A percentile compares a stretch with the other conserved stretches of the same genome.
phyloP scores from a whole-genome alignment of 2,329 filamentous ascomycete species.

The Domatiomyces globalis region DNA sequence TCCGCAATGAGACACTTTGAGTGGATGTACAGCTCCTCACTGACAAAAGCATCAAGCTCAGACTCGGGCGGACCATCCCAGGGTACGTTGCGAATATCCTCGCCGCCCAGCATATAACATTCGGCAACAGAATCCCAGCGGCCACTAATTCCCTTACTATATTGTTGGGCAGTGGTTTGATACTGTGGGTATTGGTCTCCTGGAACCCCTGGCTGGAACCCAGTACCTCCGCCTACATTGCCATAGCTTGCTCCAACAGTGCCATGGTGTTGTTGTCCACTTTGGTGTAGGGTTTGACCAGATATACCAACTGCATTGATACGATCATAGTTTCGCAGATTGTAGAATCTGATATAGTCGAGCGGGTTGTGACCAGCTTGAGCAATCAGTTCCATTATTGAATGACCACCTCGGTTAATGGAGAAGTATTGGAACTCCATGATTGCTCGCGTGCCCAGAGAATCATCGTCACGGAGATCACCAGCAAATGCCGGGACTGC shows the following conservation, averaged over 20 bases:
- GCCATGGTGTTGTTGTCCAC: conserved; percentile 30
- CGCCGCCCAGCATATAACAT: conserved; percentile 70
- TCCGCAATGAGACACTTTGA: conserved; percentile 60
- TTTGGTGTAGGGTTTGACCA: conserved; percentile 27
- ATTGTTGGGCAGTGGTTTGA: conserved; percentile 50
- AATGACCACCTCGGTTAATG: conserved; percentile 62
- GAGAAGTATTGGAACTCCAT: conserved; percentile 79
- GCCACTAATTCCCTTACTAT: conserved; percentile 33
- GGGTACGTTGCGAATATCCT: conserved; percentile 51
- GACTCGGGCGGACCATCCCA: conserved; percentile 42
- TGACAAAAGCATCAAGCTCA: conserved; percentile 49
- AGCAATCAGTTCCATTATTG: conserved; percentile 58
- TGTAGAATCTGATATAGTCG: conserved; percentile 71
- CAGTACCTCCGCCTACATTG: conserved; percentile 23
- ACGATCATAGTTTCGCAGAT: conserved; percentile 69
- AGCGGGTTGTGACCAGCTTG: conserved; percentile 54
- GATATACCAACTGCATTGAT: conserved; percentile 44
- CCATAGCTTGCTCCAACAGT: conserved; percentile 36
- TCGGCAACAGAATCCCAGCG: conserved; percentile 64
- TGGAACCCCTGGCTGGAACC: conserved; percentile 7
- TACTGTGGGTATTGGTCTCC: conserved; percentile 48
- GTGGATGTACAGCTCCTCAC: conserved; percentile 49
- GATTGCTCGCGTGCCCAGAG: conserved; percentile 65
- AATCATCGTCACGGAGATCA: conserved; percentile 57
- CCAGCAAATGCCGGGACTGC: conserved; percentile 72